Percentiles rank a stretch among this genome's conserved stretches.
These are phyloP conservation scores for Acanthamoeba triangularis DNA, from an alignment of 208 protist genomes.

Conservation along the genomic window DNA sequence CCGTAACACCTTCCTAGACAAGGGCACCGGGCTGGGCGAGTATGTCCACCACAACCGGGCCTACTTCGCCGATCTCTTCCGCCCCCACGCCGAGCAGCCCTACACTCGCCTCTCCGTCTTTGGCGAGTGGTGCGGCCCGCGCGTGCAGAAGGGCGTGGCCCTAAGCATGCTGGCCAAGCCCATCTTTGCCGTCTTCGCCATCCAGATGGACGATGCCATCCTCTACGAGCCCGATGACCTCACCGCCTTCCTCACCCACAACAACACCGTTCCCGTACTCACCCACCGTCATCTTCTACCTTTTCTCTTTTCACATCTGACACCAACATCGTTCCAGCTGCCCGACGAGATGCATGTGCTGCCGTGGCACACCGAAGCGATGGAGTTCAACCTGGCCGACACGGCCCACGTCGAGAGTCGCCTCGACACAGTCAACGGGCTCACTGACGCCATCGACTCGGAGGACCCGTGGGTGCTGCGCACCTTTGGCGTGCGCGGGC, in stretches of 20 bases:
- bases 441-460: conserved; percentile 42
- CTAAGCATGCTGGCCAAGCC: background rate
- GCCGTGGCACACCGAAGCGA: conserved; percentile 54
- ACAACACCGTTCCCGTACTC: conserved; percentile 1
- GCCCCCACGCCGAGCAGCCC: background rate
- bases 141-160: conserved; percentile 63
- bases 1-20: conserved; percentile 41
- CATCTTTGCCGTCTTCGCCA: conserved; percentile 71
- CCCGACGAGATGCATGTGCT: conserved; percentile 36
- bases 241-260: conserved; percentile 37
- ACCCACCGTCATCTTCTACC: background rate
- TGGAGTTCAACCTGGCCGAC: conserved; percentile 50
- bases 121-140: conserved; percentile 67
- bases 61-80: conserved; percentile 57
- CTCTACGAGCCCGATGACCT: conserved; percentile 43
- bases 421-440: conserved; percentile 12
- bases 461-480: conserved; percentile 59
- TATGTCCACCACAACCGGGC: conserved; percentile 1
- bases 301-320: too few relatives aligned
- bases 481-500: conserved; percentile 46
- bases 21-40: conserved; percentile 16
- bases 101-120: conserved; percentile 31
- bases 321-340: too few relatives aligned
- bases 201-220: conserved; percentile 54
- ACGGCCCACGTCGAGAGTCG: conserved; percentile 30